A percentile compares a stretch with the other conserved stretches of the same genome.
Evolutionary conservation across 164 flowering plant genomes (phyloP).

Genomic region (Dillenia turbinata): DNA sequence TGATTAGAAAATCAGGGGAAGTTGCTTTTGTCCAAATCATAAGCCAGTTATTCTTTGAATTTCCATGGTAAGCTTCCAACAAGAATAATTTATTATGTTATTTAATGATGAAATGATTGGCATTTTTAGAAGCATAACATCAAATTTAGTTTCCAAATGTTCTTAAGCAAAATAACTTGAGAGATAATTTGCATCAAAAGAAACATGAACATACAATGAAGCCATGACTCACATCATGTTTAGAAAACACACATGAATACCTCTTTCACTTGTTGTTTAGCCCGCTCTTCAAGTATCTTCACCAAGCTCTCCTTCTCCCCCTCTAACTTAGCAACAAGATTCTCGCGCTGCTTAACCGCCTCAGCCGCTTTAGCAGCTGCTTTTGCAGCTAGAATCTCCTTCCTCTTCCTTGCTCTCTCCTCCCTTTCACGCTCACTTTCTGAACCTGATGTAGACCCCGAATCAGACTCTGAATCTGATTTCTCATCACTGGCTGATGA

Average conservation of each 20-base stretch:
- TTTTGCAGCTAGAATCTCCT: slow-evolving; percentile 71
- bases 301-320: slow-evolving; percentile 94
- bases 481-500: slow-evolving; percentile 41
- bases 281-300: slow-evolving; percentile 88
- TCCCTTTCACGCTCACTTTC: slow-evolving; percentile 69
- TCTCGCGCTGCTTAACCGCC: slow-evolving; percentile 80
- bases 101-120: too few species aligned
- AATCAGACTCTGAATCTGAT: slow-evolving; percentile 63
- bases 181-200: too few species aligned
- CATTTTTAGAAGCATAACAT: too few species aligned
- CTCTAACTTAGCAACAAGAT: slow-evolving; percentile 79
- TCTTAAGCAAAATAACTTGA: too few species aligned
- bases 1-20: too few species aligned
- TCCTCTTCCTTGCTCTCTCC: slow-evolving; percentile 58
- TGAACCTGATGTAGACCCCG: slow-evolving; percentile 66
- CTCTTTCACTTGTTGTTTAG: slow-evolving; percentile 87
- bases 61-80: too few species aligned
- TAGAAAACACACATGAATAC: slow-evolving; percentile 21
- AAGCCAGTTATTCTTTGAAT: too few species aligned
- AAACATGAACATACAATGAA: too few species aligned
- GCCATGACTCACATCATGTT: too few species aligned
- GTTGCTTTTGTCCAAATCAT: too few species aligned
- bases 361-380: slow-evolving; percentile 76
- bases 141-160: too few species aligned
- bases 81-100: too few species aligned